phyloP scores from a whole-genome alignment of 192 early-diverging fungal genomes.

The Lobosporangium transversale region DNA sequence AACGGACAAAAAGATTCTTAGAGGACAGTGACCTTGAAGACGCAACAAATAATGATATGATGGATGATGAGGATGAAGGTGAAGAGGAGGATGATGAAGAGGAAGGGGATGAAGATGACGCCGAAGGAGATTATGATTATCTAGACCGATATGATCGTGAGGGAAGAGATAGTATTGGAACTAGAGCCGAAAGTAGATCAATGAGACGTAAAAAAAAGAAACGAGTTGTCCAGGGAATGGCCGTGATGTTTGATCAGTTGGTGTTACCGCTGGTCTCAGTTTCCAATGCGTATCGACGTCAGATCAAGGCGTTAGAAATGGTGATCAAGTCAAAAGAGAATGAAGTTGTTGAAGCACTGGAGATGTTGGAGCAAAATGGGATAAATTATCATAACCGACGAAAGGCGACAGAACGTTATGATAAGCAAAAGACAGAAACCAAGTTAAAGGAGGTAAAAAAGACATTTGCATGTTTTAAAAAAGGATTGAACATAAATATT shows the following conservation, averaged over 20 bases:
- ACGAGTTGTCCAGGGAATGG: constrained; percentile 18
- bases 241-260: constrained; percentile 36
- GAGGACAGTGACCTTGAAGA: constrained; percentile 16
- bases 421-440: constrained; percentile 15
- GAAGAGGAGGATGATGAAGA: constrained; percentile 14
- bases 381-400: constrained; percentile 30
- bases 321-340: constrained; percentile 39
- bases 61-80: neutral
- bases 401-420: constrained; percentile 25
- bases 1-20: constrained; percentile 1
- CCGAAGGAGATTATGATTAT: neutral
- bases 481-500: neutral
- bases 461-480: neutral
- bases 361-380: constrained; percentile 39
- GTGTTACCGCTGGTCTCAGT: constrained; percentile 32
- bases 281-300: constrained; percentile 33
- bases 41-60: neutral
- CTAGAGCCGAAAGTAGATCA: no score
- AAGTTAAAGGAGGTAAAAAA: constrained; percentile 23
- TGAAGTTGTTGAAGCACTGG: constrained; percentile 41
- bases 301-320: constrained; percentile 9
- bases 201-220: neutral
- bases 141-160: neutral
- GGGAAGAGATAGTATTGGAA: neutral
- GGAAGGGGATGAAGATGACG: neutral